Evolutionary conservation across 2,329 filamentous ascomycete genomes (phyloP).

Genomic region (Cordyceps pruinosa): DNA sequence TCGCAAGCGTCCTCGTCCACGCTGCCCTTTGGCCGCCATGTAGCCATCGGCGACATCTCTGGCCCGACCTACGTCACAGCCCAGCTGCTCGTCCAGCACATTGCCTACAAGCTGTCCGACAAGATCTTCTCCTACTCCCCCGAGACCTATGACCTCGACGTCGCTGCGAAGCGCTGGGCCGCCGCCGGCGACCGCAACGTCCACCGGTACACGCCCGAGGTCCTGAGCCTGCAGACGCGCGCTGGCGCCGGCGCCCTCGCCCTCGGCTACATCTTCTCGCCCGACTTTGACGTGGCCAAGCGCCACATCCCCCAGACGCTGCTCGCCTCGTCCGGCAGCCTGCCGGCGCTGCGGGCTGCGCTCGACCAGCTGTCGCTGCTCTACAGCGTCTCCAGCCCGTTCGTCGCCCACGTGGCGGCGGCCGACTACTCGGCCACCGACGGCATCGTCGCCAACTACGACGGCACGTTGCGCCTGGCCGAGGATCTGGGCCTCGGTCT

Average conservation of each 20-base stretch:
- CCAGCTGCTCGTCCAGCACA: constrained; percentile 90
- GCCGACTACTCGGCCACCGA: constrained; percentile 68
- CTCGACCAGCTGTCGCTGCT: constrained; percentile 88
- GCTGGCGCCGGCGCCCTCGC: constrained; percentile 85
- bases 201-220: constrained; percentile 69
- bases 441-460: constrained; percentile 82
- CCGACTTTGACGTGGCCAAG: constrained; percentile 89
- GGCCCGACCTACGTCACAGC: constrained; percentile 91
- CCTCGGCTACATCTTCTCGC: constrained; percentile 94
- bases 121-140: constrained; percentile 97
- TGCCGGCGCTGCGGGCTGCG: constrained; percentile 72
- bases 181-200: constrained; percentile 65
- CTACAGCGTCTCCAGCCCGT: constrained; percentile 85
- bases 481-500: constrained; percentile 88
- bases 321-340: constrained; percentile 74
- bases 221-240: constrained; percentile 78
- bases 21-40: constrained; percentile 50
- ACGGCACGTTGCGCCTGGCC: constrained; percentile 67
- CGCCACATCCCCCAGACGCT: constrained; percentile 87
- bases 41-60: constrained; percentile 56
- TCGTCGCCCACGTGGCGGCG: constrained; percentile 87
- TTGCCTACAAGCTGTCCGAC: constrained; percentile 90
- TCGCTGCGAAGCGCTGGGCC: constrained; percentile 74
- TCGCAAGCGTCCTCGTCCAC: constrained; percentile 43
- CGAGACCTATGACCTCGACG: constrained; percentile 84